Conservation (phyloP, 1,284 basidiomycete species). For the Moesziomyces parantarcticus region DNA sequence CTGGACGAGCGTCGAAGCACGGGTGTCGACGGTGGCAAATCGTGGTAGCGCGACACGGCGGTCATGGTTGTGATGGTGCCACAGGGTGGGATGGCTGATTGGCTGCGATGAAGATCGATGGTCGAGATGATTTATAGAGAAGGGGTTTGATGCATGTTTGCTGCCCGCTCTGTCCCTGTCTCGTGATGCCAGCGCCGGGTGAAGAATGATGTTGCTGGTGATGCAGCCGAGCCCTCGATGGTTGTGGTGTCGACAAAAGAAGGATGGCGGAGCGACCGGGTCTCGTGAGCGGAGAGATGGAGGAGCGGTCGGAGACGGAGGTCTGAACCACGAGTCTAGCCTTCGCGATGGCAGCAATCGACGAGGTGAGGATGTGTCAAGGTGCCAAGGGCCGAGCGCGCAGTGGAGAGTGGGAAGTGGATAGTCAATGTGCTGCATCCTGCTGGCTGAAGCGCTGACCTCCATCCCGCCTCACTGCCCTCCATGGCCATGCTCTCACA, state of each 20-base stretch:
- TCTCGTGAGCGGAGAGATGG: background rate
- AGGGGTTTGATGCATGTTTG: constrained; percentile 23
- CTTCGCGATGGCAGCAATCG: no score
- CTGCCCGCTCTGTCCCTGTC: constrained; percentile 1
- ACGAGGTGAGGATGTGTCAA: background rate
- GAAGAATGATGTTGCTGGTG: background rate
- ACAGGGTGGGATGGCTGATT: no score
- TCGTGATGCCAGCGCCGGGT: background rate
- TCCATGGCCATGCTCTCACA: background rate
- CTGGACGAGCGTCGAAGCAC: constrained; percentile 35
- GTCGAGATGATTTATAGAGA: background rate
- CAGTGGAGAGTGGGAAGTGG: background rate
- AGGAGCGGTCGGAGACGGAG: background rate
- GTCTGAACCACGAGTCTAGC: no score
- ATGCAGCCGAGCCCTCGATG: background rate
- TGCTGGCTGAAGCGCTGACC: background rate
- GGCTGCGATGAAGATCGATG: background rate
- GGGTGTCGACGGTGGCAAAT: constrained; percentile 36
- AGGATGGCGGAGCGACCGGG: background rate
- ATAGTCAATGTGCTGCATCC: constrained; percentile 1
- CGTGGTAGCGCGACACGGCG: constrained; percentile 30
- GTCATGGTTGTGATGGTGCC: constrained; percentile 26
- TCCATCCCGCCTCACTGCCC: no score
- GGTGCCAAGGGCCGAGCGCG: background rate
- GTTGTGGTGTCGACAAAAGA: background rate